Conservation (phyloP, 352 stramenopile genomes). For the Globisporangium iwayamae region DNA sequence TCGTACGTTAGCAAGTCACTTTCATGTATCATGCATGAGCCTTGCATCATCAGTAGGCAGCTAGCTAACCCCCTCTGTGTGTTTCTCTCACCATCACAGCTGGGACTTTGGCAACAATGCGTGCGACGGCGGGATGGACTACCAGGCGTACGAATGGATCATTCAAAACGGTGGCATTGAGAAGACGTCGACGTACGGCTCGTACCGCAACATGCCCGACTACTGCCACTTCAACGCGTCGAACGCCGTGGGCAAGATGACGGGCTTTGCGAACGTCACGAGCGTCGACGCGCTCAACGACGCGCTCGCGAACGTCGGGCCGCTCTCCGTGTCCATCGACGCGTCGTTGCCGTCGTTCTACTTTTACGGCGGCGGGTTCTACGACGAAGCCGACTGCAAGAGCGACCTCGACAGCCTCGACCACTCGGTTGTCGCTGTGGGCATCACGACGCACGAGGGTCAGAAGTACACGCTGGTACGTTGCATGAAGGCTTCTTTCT, state of each 20-base stretch:
- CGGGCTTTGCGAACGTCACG: constrained; percentile 81
- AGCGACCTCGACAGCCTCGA: constrained; percentile 89
- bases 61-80: not conserved
- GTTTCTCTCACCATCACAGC: constrained; percentile 20
- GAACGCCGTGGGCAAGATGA: constrained; percentile 70
- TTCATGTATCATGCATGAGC: not conserved
- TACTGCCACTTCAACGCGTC: constrained; percentile 87
- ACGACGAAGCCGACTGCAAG: constrained; percentile 87
- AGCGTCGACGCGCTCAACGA: constrained; percentile 74
- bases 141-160: constrained; percentile 89
- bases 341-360: constrained; percentile 83
- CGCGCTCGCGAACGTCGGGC: constrained; percentile 72
- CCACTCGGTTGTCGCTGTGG: constrained; percentile 91
- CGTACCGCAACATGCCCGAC: constrained; percentile 84
- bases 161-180: constrained; percentile 76
- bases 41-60: not conserved
- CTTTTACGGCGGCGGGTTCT: constrained; percentile 87
- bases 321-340: constrained; percentile 88
- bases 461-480: constrained; percentile 90
- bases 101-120: constrained; percentile 91
- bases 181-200: constrained; percentile 78
- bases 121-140: constrained; percentile 87
- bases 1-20: constrained; percentile 38
- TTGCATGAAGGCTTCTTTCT: too few relatives aligned
- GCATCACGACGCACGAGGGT: constrained; percentile 82